Evolutionary conservation across 2,329 filamentous ascomycete genomes (phyloP).

Genomic region (Trichoderma breve): DNA sequence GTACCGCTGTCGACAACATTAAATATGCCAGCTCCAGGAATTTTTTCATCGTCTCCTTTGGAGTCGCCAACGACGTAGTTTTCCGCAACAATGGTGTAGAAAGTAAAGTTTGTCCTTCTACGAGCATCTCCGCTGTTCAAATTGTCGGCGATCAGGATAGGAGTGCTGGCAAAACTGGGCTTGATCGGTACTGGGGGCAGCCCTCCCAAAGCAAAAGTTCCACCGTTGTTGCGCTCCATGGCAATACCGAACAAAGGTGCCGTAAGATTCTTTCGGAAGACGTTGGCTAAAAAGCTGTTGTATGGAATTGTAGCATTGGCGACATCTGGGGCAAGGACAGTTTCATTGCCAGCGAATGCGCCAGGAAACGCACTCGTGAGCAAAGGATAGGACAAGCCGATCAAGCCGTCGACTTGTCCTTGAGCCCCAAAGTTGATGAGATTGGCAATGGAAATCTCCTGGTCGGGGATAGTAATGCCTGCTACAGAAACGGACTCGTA

Average conservation of each 20-base stretch:
- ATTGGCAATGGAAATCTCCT: not conserved
- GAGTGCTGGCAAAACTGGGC: not conserved
- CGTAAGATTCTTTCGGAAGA: not conserved
- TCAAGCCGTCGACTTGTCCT: not conserved
- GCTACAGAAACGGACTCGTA: not conserved
- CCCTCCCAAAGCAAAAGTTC: not conserved
- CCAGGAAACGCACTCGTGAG: not conserved
- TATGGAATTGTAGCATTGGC: not conserved
- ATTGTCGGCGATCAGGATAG: not conserved
- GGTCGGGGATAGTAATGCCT: not conserved
- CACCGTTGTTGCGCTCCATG: not conserved
- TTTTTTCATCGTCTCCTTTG: not conserved
- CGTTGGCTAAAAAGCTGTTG: not conserved
- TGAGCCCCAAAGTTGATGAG: not conserved
- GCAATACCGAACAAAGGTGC: not conserved
- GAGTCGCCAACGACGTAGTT: not conserved
- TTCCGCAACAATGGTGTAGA: not conserved
- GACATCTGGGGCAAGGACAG: rapidly evolving
- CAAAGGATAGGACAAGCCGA: not conserved
- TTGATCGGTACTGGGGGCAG: not conserved
- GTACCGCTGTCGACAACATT: not conserved
- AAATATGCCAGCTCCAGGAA: not conserved
- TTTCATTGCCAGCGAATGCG: not conserved
- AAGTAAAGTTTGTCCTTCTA: not conserved
- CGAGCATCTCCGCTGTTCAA: not conserved